Base-by-base conservation (phyloP, 108 stramenopile species). In the Skeletonema costatum region DNA sequence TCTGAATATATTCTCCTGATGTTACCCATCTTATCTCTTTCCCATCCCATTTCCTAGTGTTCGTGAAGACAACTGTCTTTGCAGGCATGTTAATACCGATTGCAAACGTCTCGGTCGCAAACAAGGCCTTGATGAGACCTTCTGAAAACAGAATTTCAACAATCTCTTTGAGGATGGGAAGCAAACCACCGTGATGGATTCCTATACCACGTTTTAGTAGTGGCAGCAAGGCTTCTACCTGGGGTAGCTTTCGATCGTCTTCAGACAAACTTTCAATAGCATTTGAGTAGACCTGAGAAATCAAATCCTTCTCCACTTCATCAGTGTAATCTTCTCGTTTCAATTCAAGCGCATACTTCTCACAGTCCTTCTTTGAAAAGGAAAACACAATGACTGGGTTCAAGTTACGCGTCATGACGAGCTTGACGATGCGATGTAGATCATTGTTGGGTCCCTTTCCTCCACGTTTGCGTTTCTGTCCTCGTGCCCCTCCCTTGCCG, bases 31-130 rank as follows among this genome's bases (percentile, higher is more conserved):
- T 86, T 73, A 96, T 90, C 35, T 96, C 91, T 61, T 88, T 91
- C 14, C 99, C 99, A 76, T 99, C 99, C 86, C 92, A 99, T 81
- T 99, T 99, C 48, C 97, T 77, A 1, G 91, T 96, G 68, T 94
- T 96, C 33, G 98, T 99, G 77, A 99, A 99, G 9, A 99, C 98
- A 11, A 99, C 99, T 5, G 99, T 99, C 72, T 97, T 93, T n/a
- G 99, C 99, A 12, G 99, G 99, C 98, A 99, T 99, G 86, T 99
- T 99, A 76, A 99, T 97, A 17, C 99, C 99, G 71, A 99, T 99
- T 32, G 95, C 87, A 75, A 99, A 99, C 4, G 99, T 99, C 70
- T 99, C 99, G 2, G 99, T 99, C 17, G 99, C 98, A 85, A 99
- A 99, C 2, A 99, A 80, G 56, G 89, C 78, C 80, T 99, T 99